Percentiles rank a stretch among this genome's conserved stretches.
Conservation (phyloP, 441 rosid species). For the Eruca vesicaria region DNA sequence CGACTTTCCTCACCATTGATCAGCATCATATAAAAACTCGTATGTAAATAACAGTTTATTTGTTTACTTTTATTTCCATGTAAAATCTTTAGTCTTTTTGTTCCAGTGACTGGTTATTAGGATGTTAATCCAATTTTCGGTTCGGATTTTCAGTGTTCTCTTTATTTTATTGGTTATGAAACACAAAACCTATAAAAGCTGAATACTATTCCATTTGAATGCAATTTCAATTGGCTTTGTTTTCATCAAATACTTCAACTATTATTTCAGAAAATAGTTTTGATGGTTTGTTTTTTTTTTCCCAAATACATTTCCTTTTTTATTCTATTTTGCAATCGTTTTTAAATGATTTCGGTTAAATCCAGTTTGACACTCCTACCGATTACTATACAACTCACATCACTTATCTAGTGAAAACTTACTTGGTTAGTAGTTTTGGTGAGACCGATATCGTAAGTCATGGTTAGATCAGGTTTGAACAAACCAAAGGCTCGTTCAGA, state of each 20-base stretch:
- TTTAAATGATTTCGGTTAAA: neutral
- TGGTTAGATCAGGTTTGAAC: slow-evolving; percentile 69
- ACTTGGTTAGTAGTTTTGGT: slow-evolving; percentile 39
- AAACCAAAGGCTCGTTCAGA: slow-evolving; percentile 80
- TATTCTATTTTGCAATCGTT: neutral
- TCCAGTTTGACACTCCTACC: neutral
- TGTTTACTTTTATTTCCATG: neutral
- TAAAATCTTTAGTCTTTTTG: neutral
- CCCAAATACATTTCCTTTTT: neutral
- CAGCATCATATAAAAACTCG: neutral
- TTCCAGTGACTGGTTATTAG: neutral
- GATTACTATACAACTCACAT: neutral
- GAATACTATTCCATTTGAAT: neutral
- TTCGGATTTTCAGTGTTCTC: neutral
- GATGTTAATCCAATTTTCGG: neutral
- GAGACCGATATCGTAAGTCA: slow-evolving; percentile 79
- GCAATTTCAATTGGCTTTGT: neutral
- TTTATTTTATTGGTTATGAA: neutral
- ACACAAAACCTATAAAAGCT: neutral
- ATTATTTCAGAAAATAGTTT: neutral
- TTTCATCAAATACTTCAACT: neutral
- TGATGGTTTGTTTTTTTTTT: neutral
- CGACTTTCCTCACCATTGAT: neutral
- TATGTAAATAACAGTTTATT: neutral
- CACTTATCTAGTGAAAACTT: slow-evolving; percentile 6